Percentiles rank a stretch among this genome's conserved stretches.
phyloP scores from a whole-genome alignment of 176 grass and related monocot species.

The Aegilops bicornis region DNA sequence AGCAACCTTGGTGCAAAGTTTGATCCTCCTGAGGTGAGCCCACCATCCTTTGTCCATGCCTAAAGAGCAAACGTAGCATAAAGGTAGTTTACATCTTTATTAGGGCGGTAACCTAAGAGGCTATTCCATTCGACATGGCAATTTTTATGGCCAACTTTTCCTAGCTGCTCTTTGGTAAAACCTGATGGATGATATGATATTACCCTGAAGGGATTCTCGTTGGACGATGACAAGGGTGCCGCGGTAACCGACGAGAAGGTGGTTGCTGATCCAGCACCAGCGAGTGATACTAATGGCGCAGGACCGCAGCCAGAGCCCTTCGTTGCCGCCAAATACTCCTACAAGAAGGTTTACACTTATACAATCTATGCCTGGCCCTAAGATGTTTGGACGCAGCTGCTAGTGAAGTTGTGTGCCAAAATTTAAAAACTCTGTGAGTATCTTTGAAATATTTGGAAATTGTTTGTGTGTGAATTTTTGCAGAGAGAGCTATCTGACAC shows the following conservation, averaged over 20 bases:
- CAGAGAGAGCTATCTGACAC: slow-evolving; percentile 71
- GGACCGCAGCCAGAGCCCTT: slow-evolving; percentile 67
- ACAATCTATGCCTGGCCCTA: background rate
- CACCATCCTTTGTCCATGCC: background rate
- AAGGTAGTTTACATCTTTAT: slow-evolving; percentile 15
- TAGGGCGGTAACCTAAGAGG: slow-evolving; percentile 75
- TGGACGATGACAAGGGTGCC: slow-evolving; percentile 43
- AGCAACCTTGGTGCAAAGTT: slow-evolving; percentile 88
- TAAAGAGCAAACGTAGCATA: background rate
- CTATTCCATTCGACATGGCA: background rate
- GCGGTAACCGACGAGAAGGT: background rate
- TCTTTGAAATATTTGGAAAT: background rate
- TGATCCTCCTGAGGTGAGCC: slow-evolving; percentile 78
- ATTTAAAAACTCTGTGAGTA: background rate
- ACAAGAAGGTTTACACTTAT: slow-evolving; percentile 50
- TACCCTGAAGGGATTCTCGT: slow-evolving; percentile 62
- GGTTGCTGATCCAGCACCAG: slow-evolving; percentile 7
- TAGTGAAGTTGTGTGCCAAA: slow-evolving; percentile 6
- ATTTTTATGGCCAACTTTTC: too few relatives aligned
- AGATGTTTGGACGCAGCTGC: slow-evolving; percentile 10
- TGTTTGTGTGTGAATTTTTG: slow-evolving; percentile 5
- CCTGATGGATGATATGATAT: background rate
- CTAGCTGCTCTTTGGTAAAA: background rate
- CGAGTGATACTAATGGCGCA: slow-evolving; percentile 19
- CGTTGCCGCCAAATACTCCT: slow-evolving; percentile 85